Base-by-base conservation (phyloP, 768 basidiomycete species). In the Mycena metata region DNA sequence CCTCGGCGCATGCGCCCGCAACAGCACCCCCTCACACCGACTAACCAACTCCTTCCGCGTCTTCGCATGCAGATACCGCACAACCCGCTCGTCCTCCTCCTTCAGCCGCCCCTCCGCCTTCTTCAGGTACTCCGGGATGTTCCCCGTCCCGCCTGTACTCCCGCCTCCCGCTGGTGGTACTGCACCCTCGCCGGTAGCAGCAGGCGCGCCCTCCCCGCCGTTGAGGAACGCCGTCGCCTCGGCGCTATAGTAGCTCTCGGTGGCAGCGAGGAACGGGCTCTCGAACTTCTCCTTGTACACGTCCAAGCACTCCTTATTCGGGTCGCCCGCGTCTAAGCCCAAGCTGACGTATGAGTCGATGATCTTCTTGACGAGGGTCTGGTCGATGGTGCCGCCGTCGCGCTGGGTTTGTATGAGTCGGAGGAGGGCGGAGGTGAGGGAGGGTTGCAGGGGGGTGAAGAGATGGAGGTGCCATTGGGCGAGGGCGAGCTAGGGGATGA, bases 71-170 rank as follows among this genome's bases (percentile, higher is more conserved):
- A 99, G 84, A 79, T 98, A 98, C 49, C 95, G 87, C 76, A 97
- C 96, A n/a, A 98, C 95, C 19, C 97, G 89, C 75, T 96, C 94
- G 79, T 97, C 95, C 76, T 99, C 97, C 79, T 99, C 96, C 61
- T 89, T 88, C 68, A 99, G 80, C 47, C 97, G 88, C 73, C 92
- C 92, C 77, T 98, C 97, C 1, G 95, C 96, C 79, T 94, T 96
- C 83, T 91, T 95, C 78, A 99, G 83, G 78, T 98, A 99, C 77
- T 98, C 97, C 11, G 95, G 92, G 52, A 98, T 69, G 30, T 68
- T 72, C n/a, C 70, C 91, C 65, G 88, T 92, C 80, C 95, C 95
- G 74, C 91, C 89, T 1, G 91, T 89, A 1, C 66, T 15, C 39
- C 11, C 39, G 5, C 39, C 39, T 39, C 39, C 39, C 11, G 30